Conservation (phyloP, 352 stramenopile species). For the Phytophthora ohioensis region DNA sequence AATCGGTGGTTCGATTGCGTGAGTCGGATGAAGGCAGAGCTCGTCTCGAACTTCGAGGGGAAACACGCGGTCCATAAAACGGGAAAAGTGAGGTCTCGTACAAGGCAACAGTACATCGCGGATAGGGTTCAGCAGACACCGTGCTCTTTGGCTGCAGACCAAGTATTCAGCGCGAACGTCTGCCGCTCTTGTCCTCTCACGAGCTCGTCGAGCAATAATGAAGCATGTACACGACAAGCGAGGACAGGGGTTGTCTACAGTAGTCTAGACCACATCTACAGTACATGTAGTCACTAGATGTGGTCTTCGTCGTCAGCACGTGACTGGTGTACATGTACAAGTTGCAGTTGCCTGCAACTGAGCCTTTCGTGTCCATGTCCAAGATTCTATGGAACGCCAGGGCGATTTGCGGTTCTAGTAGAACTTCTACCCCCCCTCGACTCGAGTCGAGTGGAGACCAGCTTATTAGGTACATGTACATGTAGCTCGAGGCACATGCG, state of each 20-base stretch:
- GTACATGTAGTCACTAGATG: background rate
- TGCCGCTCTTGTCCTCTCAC: slow-evolving; percentile 14
- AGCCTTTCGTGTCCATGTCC: slow-evolving; percentile 2
- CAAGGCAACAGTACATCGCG: slow-evolving; percentile 30
- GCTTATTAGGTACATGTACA: background rate
- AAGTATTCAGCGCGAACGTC: slow-evolving; percentile 34
- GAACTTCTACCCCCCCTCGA: background rate
- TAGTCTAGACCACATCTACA: background rate
- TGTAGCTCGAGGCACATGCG: no score
- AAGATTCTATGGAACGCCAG: slow-evolving; percentile 8
- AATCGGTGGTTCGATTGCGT: background rate
- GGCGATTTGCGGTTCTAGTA: slow-evolving; percentile 1
- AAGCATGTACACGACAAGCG: background rate
- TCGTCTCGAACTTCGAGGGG: background rate
- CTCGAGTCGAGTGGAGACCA: slow-evolving; percentile 6
- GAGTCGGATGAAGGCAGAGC: slow-evolving; percentile 1
- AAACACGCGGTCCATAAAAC: slow-evolving; percentile 13
- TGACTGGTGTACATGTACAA: background rate
- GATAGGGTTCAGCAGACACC: slow-evolving; percentile 32
- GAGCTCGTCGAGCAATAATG: background rate
- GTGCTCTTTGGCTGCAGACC: slow-evolving; percentile 24
- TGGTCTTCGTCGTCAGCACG: background rate
- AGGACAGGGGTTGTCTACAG: background rate
- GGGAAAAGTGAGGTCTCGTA: slow-evolving; percentile 29
- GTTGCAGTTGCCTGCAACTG: slow-evolving; percentile 1